These are phyloP conservation scores for Nelumbo lutea DNA, from an alignment of 164 flowering plant genomes.

Conservation along the genomic window DNA sequence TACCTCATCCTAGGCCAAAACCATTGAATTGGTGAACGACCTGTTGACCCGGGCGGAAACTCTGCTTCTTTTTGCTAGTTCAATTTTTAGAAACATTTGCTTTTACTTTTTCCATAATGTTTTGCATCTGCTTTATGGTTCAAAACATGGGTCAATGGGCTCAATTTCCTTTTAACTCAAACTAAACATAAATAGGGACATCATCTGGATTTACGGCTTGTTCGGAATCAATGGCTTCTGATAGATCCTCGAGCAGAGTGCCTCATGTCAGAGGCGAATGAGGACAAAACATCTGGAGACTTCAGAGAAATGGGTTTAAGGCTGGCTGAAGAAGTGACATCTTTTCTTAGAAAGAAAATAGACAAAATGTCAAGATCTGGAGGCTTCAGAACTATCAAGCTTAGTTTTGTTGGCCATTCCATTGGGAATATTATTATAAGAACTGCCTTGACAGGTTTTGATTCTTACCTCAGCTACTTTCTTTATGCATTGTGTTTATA, in stretches of 20 bases:
- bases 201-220: slow-evolving; percentile 96
- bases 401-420: slow-evolving; percentile 98
- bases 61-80: neutral
- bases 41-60: too few relatives aligned
- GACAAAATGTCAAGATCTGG: slow-evolving; percentile 76
- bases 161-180: slow-evolving; percentile 8
- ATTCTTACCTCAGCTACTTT: slow-evolving; percentile 1
- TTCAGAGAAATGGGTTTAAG: slow-evolving; percentile 90
- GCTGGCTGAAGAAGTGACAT: slow-evolving; percentile 81
- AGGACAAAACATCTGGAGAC: slow-evolving; percentile 88
- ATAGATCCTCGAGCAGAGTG: slow-evolving; percentile 87
- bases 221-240: slow-evolving; percentile 96
- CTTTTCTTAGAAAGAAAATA: slow-evolving; percentile 83
- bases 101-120: neutral
- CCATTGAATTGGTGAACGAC: too few relatives aligned
- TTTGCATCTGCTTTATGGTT: slow-evolving; percentile 3
- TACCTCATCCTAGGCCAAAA: too few relatives aligned
- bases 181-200: slow-evolving; percentile 60
- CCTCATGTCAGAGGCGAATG: slow-evolving; percentile 92
- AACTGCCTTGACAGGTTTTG: slow-evolving; percentile 78
- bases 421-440: slow-evolving; percentile 90
- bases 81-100: neutral
- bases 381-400: slow-evolving; percentile 52
- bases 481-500: slow-evolving; percentile 4
- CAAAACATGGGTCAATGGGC: slow-evolving; percentile 1